These are phyloP conservation scores for Yarrowia sp. DNA, from an alignment of 805 yeast genomes.

Conservation along the genomic window DNA sequence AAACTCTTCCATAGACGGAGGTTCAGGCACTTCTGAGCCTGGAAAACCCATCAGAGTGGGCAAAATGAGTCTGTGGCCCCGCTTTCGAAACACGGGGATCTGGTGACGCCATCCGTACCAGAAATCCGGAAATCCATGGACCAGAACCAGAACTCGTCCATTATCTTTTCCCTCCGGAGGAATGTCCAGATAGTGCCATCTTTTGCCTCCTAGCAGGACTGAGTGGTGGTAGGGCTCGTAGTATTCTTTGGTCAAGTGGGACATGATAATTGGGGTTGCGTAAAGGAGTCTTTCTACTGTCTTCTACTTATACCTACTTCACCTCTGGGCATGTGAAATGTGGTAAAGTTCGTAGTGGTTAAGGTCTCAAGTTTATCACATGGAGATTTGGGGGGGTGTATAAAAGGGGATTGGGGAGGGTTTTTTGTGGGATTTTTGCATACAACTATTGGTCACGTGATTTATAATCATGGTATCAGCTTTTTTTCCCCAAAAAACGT, in stretches of 20 bases:
- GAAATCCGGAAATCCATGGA: conserved; percentile 25
- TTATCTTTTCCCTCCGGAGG: conserved; percentile 25
- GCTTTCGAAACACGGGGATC: conserved; percentile 24
- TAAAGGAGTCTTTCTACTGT: too few species aligned
- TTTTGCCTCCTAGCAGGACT: conserved; percentile 2
- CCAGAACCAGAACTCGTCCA: conserved; percentile 19
- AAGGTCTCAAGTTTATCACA: not conserved
- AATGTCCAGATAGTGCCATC: conserved; percentile 26
- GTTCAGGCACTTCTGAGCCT: conserved; percentile 25
- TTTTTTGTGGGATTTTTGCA: not conserved
- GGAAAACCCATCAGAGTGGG: conserved; percentile 26
- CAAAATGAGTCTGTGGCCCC: conserved; percentile 19
- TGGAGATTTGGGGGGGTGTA: not conserved
- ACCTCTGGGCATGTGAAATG: conserved; percentile 16
- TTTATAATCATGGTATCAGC: too few species aligned
- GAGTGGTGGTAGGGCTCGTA: conserved; percentile 23
- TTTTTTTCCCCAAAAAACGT: too few species aligned
- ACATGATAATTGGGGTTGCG: not conserved
- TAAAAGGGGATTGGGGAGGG: not conserved
- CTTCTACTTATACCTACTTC: not conserved
- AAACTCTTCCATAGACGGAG: conserved; percentile 23
- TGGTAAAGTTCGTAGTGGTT: not conserved
- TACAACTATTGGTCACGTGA: too few species aligned
- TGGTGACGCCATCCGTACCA: conserved; percentile 26
- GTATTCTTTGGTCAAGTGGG: conserved; percentile 21